Conservation (phyloP, 2,329 filamentous ascomycete species). For the Paracoccidioides brasiliensis region DNA sequence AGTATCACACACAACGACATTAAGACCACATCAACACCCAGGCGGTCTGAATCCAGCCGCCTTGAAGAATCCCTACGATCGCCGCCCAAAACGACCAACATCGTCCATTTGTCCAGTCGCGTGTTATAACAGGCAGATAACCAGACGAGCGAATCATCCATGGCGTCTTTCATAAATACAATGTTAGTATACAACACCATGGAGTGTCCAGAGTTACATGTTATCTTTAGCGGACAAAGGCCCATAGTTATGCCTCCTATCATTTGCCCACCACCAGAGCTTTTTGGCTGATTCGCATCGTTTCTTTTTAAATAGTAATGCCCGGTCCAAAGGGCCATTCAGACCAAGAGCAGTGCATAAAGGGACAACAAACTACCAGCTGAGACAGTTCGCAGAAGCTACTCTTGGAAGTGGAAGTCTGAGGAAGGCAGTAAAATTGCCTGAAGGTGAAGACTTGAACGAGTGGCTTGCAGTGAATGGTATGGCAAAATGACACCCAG, state of each 20-base stretch:
- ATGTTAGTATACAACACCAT: constrained; percentile 48
- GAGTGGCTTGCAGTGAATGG: constrained; percentile 98
- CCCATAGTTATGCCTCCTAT: constrained; percentile 5
- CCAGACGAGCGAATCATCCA: constrained; percentile 20
- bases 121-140: not conserved
- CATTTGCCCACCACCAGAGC: constrained; percentile 6
- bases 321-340: constrained; percentile 80
- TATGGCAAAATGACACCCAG: constrained; percentile 31
- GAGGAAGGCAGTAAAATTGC: constrained; percentile 89
- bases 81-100: no score
- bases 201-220: constrained; percentile 16
- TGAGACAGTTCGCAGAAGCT: constrained; percentile 95
- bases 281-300: not conserved
- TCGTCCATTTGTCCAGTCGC: not conserved
- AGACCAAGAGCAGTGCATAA: constrained; percentile 74
- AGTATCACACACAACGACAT: not conserved
- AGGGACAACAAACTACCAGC: constrained; percentile 80
- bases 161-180: constrained; percentile 71
- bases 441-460: constrained; percentile 93
- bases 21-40: no score
- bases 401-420: constrained; percentile 89
- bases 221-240: constrained; percentile 12
- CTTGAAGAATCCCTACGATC: no score
- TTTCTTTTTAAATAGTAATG: constrained; percentile 47
- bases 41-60: no score